These are phyloP conservation scores for Capsella bursapastoris DNA, from an alignment of 345 rosid genomes.

Conservation along the genomic window DNA sequence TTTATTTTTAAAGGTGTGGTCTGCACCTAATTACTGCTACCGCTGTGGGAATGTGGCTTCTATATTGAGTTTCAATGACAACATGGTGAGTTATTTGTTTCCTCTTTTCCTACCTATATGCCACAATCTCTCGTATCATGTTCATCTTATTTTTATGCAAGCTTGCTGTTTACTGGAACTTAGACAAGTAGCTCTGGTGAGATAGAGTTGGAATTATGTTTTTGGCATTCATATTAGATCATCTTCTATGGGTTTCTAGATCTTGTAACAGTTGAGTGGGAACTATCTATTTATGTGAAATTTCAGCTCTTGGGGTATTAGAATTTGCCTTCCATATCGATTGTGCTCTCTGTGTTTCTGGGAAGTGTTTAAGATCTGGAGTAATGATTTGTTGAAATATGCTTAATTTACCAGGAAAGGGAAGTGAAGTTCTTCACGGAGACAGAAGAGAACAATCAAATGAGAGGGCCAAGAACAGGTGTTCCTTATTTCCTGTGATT, in stretches of 20 bases:
- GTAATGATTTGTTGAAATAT: conserved; percentile 20
- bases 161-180: conserved; percentile 2
- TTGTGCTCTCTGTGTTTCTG: background rate
- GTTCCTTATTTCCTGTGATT: conserved; percentile 92
- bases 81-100: conserved; percentile 64
- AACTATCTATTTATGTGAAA: conserved; percentile 12
- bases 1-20: conserved; percentile 79
- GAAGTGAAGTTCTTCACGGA: conserved; percentile 98
- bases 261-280: background rate
- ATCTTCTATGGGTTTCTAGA: conserved; percentile 9
- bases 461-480: conserved; percentile 99
- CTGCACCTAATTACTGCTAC: conserved; percentile 98
- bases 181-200: background rate
- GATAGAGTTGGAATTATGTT: background rate
- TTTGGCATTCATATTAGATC: background rate
- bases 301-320: background rate
- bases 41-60: conserved; percentile 99
- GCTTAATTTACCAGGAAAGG: conserved; percentile 64
- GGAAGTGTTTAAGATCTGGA: conserved; percentile 1
- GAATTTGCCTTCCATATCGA: background rate
- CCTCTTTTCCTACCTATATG: conserved; percentile 1
- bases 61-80: conserved; percentile 96
- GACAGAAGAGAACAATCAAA: conserved; percentile 99
- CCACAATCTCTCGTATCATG: conserved; percentile 7
- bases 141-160: conserved; percentile 3